These are phyloP conservation scores for Daldinia vernicosa DNA, from an alignment of 495 filamentous ascomycete genomes.

Conservation along the genomic window DNA sequence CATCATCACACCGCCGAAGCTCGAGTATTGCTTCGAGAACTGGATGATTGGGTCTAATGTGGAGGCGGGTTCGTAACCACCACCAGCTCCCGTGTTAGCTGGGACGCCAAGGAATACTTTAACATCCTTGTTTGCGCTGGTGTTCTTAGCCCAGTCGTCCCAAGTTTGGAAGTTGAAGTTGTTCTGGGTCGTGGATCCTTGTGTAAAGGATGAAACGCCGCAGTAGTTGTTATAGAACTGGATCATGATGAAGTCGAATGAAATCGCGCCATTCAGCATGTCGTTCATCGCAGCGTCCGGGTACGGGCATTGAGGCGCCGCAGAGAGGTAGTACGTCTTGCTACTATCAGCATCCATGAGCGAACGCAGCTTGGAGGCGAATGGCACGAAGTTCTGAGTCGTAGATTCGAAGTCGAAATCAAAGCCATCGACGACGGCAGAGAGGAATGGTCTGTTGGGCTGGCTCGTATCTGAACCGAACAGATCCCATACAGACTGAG, in stretches of 20 bases:
- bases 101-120: conserved; percentile 75
- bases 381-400: conserved; percentile 60
- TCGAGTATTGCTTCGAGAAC: conserved; percentile 62
- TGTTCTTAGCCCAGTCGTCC: conserved; percentile 74
- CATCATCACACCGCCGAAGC: conserved; percentile 76
- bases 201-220: conserved; percentile 62
- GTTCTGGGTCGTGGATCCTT: conserved; percentile 56
- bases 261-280: conserved; percentile 61
- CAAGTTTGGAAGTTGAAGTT: conserved; percentile 76
- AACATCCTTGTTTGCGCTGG: conserved; percentile 67
- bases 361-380: conserved; percentile 63
- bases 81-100: conserved; percentile 66
- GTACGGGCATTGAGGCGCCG: conserved; percentile 72
- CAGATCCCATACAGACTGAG: conserved; percentile 70
- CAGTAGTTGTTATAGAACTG: conserved; percentile 78
- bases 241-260: conserved; percentile 72
- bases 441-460: conserved; percentile 68
- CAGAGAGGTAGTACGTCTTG: conserved; percentile 68
- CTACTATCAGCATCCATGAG: conserved; percentile 59
- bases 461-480: conserved; percentile 64
- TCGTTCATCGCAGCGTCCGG: conserved; percentile 69
- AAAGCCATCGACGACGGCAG: conserved; percentile 73
- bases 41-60: conserved; percentile 59
- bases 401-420: conserved; percentile 72
- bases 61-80: conserved; percentile 63